Percentiles rank a stretch among this genome's conserved stretches.
Evolutionary conservation across 768 basidiomycete genomes (phyloP).

Genomic region (Tulasnella sp.): DNA sequence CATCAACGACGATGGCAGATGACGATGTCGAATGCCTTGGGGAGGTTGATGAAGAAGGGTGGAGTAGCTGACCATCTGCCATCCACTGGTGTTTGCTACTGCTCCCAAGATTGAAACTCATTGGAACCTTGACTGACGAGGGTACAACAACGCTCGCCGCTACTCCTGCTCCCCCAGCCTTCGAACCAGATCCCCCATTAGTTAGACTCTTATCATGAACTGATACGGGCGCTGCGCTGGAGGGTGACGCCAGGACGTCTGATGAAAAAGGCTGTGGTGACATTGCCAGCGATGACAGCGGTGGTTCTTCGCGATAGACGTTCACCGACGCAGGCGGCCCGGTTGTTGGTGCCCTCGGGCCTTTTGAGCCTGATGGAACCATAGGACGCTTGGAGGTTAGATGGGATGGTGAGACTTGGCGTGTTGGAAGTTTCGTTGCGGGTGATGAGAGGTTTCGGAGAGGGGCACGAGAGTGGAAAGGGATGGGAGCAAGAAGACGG

Average conservation of each 20-base stretch:
- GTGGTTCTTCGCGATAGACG: constrained; percentile 31
- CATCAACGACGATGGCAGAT: neutral
- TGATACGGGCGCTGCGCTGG: constrained; percentile 40
- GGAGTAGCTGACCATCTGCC: constrained; percentile 40
- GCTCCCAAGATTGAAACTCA: constrained; percentile 27
- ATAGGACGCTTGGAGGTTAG: neutral
- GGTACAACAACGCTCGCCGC: constrained; percentile 4
- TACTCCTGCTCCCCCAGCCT: neutral
- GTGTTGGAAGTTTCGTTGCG: neutral
- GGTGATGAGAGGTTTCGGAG: constrained; percentile 6
- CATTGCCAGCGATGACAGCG: constrained; percentile 43
- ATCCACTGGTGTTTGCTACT: constrained; percentile 25
- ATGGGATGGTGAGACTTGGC: neutral
- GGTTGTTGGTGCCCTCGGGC: constrained; percentile 25
- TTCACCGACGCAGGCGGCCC: constrained; percentile 25
- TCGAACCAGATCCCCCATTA: constrained; percentile 35
- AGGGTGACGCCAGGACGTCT: constrained; percentile 38
- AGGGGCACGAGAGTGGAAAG: neutral
- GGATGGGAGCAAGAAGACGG: constrained; percentile 6
- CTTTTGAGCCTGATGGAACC: constrained; percentile 28
- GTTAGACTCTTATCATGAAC: neutral
- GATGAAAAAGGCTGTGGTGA: constrained; percentile 43
- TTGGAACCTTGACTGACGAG: constrained; percentile 25
- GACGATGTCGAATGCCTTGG: neutral
- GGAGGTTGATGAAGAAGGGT: constrained; percentile 41